Evolutionary conservation across 306 rosid species (phyloP).

Genomic region (Mimosa pudica): DNA sequence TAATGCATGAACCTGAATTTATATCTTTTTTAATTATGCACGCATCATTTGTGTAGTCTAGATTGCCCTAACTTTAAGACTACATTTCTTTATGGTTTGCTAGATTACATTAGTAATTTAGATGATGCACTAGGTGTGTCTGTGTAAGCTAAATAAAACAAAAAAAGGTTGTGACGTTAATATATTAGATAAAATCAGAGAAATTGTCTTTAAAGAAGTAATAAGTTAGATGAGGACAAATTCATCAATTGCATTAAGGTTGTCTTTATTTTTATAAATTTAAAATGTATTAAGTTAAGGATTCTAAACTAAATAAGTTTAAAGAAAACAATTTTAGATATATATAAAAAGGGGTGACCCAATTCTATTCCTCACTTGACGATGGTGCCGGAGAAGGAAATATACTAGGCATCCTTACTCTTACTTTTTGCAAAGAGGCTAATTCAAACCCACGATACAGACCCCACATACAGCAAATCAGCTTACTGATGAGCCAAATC

Average conservation of each 20-base stretch:
- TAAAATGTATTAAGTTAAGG: neutral
- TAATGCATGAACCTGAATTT: conserved; percentile 30
- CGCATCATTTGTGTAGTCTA: neutral
- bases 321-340: too few relatives aligned
- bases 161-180: neutral
- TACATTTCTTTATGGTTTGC: neutral
- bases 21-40: conserved; percentile 3
- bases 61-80: conserved; percentile 5
- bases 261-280: neutral
- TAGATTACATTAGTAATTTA: neutral
- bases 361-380: too few relatives aligned
- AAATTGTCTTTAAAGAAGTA: neutral
- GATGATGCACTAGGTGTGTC: neutral
- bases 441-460: too few relatives aligned
- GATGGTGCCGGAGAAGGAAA: too few relatives aligned
- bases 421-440: too few relatives aligned
- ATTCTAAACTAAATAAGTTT: neutral
- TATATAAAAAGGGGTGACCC: too few relatives aligned
- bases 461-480: too few relatives aligned
- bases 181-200: neutral
- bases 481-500: too few relatives aligned
- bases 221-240: too few relatives aligned
- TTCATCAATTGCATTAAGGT: neutral
- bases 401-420: too few relatives aligned
- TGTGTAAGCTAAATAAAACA: neutral